phyloP scores from a whole-genome alignment of 2,329 filamentous ascomycete genomes.

The Penicillium nordicum region DNA sequence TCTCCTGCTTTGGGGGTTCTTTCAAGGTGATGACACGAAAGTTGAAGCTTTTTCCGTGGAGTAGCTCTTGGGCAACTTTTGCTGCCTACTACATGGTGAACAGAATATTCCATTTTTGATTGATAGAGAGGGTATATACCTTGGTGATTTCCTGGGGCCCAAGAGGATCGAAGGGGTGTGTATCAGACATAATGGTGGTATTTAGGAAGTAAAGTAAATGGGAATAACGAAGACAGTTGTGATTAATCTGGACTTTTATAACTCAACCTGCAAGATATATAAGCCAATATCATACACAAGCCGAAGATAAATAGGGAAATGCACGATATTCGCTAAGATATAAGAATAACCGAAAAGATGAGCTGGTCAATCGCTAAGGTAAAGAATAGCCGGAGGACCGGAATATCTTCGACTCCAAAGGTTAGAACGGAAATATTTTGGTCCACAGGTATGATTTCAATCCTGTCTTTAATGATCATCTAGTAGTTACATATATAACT shows the following conservation, averaged over 20 bases:
- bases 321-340: slow-evolving; percentile 17
- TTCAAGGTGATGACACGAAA: slow-evolving; percentile 52
- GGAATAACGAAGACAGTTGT: neutral
- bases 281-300: neutral
- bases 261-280: neutral
- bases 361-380: slow-evolving; percentile 19
- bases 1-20: slow-evolving; percentile 50
- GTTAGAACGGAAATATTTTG: neutral
- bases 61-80: slow-evolving; percentile 33
- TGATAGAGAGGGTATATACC: slow-evolving; percentile 17
- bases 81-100: slow-evolving; percentile 17
- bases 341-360: slow-evolving; percentile 15
- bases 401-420: neutral
- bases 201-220: neutral
- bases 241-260: neutral
- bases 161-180: slow-evolving; percentile 33
- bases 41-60: slow-evolving; percentile 33
- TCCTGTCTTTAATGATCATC: neutral
- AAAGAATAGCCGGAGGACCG: slow-evolving; percentile 23
- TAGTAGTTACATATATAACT: too few species aligned
- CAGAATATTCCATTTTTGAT: neutral
- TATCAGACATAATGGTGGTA: slow-evolving; percentile 16
- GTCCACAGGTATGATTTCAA: neutral
- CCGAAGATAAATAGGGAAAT: neutral
- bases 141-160: slow-evolving; percentile 30